Conservation (phyloP, 1,284 basidiomycete species). For the Moesziomyces antarcticus region DNA sequence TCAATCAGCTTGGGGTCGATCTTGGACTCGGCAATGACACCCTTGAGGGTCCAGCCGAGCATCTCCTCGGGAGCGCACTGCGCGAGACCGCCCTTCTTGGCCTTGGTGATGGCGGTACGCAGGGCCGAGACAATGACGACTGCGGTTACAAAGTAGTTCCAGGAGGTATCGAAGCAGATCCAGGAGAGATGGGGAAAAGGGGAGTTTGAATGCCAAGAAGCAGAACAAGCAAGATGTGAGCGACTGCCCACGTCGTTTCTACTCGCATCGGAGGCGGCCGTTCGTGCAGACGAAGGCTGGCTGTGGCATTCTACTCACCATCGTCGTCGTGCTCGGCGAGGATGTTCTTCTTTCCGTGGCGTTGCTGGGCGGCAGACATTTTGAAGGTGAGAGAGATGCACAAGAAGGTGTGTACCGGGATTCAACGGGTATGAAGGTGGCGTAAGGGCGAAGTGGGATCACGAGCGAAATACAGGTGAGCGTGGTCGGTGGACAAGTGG, state of each 20-base stretch:
- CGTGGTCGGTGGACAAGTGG: not conserved
- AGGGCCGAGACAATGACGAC: constrained; percentile 90
- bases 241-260: not conserved
- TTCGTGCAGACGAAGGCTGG: not conserved
- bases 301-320: constrained; percentile 45
- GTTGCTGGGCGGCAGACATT: constrained; percentile 43
- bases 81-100: constrained; percentile 92
- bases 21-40: constrained; percentile 69
- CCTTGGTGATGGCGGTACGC: constrained; percentile 89
- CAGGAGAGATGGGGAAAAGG: not conserved
- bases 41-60: constrained; percentile 75
- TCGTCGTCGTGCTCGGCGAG: constrained; percentile 66
- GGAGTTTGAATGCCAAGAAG: not conserved
- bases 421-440: not conserved
- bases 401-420: not conserved
- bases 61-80: constrained; percentile 84
- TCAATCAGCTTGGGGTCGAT: constrained; percentile 86
- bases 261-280: not conserved
- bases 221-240: not conserved
- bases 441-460: not conserved
- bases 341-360: constrained; percentile 61
- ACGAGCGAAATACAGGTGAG: not conserved
- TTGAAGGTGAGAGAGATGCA: constrained; percentile 7
- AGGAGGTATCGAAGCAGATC: not conserved
- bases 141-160: too few species aligned